Evolutionary conservation across 768 basidiomycete species (phyloP).

Genomic region (Pisolithus sp.): DNA sequence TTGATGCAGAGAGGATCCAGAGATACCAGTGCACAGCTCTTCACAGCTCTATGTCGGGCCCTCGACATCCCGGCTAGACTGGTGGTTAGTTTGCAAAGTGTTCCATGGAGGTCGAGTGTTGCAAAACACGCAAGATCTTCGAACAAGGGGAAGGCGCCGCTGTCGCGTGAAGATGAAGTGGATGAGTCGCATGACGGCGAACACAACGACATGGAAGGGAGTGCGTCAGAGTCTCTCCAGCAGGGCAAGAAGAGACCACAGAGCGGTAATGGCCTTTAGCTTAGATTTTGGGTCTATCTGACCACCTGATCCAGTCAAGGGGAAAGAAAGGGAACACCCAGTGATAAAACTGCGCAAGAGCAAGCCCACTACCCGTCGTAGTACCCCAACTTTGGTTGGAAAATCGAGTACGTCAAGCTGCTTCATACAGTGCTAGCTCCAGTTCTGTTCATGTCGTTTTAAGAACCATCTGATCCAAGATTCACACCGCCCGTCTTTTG

Average conservation of each 20-base stretch:
- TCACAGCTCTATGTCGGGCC: conserved; percentile 83
- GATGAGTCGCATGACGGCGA: conserved; percentile 27
- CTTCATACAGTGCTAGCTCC: conserved; percentile 5
- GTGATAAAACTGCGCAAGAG: conserved; percentile 53
- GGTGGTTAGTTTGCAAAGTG: conserved; percentile 84
- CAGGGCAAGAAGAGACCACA: conserved; percentile 30
- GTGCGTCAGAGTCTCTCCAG: conserved; percentile 20
- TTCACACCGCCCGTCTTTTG: conserved; percentile 84
- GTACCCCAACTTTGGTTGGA: conserved; percentile 13
- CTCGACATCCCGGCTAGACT: conserved; percentile 82
- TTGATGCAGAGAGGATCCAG: conserved; percentile 73
- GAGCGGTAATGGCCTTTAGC: not conserved
- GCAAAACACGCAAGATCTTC: conserved; percentile 42
- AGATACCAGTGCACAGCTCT: conserved; percentile 85
- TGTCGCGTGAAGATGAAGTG: conserved; percentile 13
- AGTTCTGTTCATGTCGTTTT: conserved; percentile 12
- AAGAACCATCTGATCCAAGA: conserved; percentile 41
- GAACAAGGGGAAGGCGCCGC: conserved; percentile 29
- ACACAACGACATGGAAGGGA: conserved; percentile 33
- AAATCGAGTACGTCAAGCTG: conserved; percentile 14
- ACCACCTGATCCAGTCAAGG: conserved; percentile 36
- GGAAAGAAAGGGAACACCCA: conserved; percentile 50
- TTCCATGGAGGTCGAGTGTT: conserved; percentile 77
- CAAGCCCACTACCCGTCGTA: conserved; percentile 40
- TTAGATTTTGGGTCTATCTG: conserved; percentile 1